Evolutionary conservation across 2,329 filamentous ascomycete genomes (phyloP), one percentile per base, ranked within the genome.

Genomic region (Coleophoma crateriformis): DNA sequence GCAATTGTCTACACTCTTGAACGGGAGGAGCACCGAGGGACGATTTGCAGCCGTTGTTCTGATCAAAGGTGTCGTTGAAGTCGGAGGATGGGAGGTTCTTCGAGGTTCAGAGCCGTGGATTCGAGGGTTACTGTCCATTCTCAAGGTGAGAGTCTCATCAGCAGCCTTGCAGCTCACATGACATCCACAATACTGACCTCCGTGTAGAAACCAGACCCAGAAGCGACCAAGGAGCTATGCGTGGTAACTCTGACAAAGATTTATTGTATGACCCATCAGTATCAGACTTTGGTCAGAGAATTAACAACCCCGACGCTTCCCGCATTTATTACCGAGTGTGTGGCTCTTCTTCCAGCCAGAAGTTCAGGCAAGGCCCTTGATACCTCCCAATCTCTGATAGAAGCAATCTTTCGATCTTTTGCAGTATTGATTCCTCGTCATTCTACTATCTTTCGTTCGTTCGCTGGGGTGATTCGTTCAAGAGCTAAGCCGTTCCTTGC

Each of bases 281-380:
- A 90, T 63, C 88, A 87, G 52, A 94, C 89, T 8, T 74, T 96
- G 47, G 76, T 92, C 41, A 80, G 92, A 59, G 91, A 96, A 64
- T 88, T 96, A 53, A 91, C 88, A 1, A 95, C 90, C 0, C 90
- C 90, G 3, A 88, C 82, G 3, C 71, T 96, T 17, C 82, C 88
- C 1, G 71, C 78, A 1, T 95, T 92, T 61, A 77, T 91, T 42
- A 83, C 81, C 1, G 76, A 85, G 3, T 90, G 87, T 59, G 68
- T 96, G 41, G 82, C 85, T 59, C 74, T 92, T 41, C 69, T 64
- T 72, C 91, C 50, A 68, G 46, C 58, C 10, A 61, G 58, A 33
- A 54, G 62, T 3, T 66, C 72, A 2, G 68, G 65, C 22, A 70
- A 71, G 56, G 56, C 62, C 7, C 58, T 60, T n/a, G 68, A 67